Conservation (phyloP, 2,329 filamentous ascomycete species). For the Aspergillus ruber region DNA sequence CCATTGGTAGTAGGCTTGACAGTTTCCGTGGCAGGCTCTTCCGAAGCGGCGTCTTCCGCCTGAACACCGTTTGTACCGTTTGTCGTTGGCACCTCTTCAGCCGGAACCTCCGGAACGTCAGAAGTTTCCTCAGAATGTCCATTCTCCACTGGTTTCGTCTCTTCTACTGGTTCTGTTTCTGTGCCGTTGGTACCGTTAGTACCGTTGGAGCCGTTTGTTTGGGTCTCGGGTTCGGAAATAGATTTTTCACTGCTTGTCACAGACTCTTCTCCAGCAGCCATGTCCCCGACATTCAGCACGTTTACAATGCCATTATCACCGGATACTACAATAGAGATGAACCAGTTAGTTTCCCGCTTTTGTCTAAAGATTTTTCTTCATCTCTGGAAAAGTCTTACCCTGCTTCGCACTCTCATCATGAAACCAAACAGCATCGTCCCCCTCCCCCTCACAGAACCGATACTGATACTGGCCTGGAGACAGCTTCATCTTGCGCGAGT, state of each 20-base stretch:
- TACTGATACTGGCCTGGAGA: slow-evolving; percentile 19
- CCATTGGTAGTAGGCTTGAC: slow-evolving; percentile 5
- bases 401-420: slow-evolving; percentile 19
- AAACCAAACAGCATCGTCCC: slow-evolving; percentile 18
- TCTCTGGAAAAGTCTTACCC: slow-evolving; percentile 14
- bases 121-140: neutral
- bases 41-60: slow-evolving; percentile 3
- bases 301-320: slow-evolving; percentile 19
- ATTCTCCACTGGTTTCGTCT: neutral
- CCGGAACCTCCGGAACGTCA: neutral
- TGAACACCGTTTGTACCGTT: slow-evolving; percentile 2
- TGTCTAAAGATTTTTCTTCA: neutral
- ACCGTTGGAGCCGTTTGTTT: neutral
- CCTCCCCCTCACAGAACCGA: slow-evolving; percentile 21
- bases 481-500: slow-evolving; percentile 14
- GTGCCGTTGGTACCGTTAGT: neutral
- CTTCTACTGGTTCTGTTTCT: neutral
- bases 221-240: neutral
- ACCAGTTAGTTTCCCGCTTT: slow-evolving; percentile 1
- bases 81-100: slow-evolving; percentile 1
- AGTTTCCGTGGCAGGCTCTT: slow-evolving; percentile 2
- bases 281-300: neutral
- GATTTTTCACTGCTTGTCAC: no score
- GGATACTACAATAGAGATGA: slow-evolving; percentile 8
- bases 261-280: slow-evolving; percentile 1